Base-by-base conservation (phyloP, 257 asterid genomes). In the Coffea canephora region DNA sequence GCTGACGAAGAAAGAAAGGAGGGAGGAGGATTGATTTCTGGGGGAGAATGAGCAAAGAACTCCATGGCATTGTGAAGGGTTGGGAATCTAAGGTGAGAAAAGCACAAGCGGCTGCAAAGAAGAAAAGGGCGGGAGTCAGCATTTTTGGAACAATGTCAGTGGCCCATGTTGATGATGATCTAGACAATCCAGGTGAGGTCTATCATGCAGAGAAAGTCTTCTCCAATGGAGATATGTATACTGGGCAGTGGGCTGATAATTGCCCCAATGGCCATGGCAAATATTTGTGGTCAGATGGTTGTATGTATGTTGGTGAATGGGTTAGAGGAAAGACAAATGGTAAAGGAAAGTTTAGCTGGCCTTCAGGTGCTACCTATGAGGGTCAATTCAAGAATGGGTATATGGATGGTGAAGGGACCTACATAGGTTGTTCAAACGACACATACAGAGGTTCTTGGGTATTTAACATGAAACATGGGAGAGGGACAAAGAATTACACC, bases 301-400 rank as follows among this genome's bases (percentile, higher is more conserved):
- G 97, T 81, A 90, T 94, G 97, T 92, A 94, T 59, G 91, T 88
- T 3, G 98, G 98, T 6, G 90, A 91, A n/a, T 94, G 98, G 98
- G 23, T 12, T n/a, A 81, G 50, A 69, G 98, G 98, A 45, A 91
- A 84, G 82, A 82, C 85, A 9, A 87, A 70, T 74, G 97, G 97
- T 9, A 91, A 85, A 62, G 98, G 98, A 21, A 90, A 89, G 84
- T 94, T 94, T 45, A 89, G 94, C n/a, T 94, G 98, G 98, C 97
- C 98, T 19, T 89, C 90, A 10, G 97, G 98, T 21, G 97, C 97
- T 10, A 90, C 94, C 0, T 94, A 94, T 74, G 96, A 94, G 82
- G 98, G 98, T 1, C 89, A 90, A 52, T 94, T 92, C 97, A 93
- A 88, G 87, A 88, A 86, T 65, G 93, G 96, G 0, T 88, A 78